These are phyloP conservation scores for Lophiostoma macrostomum DNA, from an alignment of 495 filamentous ascomycete genomes.

Conservation along the genomic window DNA sequence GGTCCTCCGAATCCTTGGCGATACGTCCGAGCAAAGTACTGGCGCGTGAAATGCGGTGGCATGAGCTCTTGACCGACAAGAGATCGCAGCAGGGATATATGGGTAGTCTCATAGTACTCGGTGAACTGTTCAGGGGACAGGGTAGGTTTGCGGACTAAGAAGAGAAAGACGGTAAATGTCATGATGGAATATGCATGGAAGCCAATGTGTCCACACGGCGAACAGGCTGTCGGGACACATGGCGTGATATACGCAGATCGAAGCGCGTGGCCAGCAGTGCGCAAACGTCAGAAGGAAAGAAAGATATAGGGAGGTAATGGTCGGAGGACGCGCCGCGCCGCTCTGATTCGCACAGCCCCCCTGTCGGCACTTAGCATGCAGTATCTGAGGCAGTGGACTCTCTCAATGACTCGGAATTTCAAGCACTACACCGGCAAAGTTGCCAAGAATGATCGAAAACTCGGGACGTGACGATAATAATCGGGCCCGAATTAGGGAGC, in stretches of 20 bases:
- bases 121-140: conserved; percentile 7
- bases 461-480: no score
- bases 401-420: no score
- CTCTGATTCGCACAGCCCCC: no score
- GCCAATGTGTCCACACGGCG: not conserved
- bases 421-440: no score
- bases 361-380: no score
- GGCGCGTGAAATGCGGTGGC: not conserved
- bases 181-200: not conserved
- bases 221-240: not conserved
- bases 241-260: not conserved
- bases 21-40: conserved; percentile 1
- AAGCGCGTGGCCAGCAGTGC: no score
- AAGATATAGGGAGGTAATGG: no score
- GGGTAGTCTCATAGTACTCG: conserved; percentile 12
- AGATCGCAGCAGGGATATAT: conserved; percentile 10
- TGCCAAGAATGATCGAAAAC: no score
- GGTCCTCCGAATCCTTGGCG: conserved; percentile 9
- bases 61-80: conserved; percentile 10
- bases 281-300: no score
- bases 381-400: no score
- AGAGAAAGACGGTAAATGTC: conserved; percentile 7
- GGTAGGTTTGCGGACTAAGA: conserved; percentile 10
- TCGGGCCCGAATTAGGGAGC: no score
- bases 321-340: no score